These are phyloP conservation scores for Penicillium sp. DNA, from an alignment of 2,329 filamentous ascomycete species.

Conservation along the genomic window DNA sequence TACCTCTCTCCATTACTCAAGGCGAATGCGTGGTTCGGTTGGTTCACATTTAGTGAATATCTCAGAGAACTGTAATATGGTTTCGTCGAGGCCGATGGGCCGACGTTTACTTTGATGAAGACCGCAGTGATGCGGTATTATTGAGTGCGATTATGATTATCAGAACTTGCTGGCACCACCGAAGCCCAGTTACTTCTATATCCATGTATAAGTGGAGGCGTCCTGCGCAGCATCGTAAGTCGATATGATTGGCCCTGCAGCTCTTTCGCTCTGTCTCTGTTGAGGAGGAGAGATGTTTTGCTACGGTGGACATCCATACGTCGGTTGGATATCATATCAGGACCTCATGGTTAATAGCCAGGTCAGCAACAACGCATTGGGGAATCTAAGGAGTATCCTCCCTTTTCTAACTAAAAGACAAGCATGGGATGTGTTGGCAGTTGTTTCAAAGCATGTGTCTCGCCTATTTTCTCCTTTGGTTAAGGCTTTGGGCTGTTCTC, in stretches of 20 bases:
- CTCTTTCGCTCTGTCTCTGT: not conserved
- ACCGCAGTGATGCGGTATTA: rapidly evolving
- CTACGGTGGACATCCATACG: too few relatives aligned
- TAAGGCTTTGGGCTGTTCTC: not conserved
- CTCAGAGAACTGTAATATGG: not conserved
- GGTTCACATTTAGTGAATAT: not conserved
- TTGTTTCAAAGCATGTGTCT: not conserved
- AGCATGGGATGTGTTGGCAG: not conserved
- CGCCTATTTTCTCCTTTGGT: not conserved
- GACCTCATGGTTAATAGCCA: not conserved
- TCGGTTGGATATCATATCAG: not conserved
- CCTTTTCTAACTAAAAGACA: not conserved
- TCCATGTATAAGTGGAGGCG: not conserved
- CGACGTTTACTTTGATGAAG: too few relatives aligned
- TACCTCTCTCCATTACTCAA: too few relatives aligned
- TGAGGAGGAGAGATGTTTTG: not conserved
- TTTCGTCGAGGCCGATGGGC: not conserved
- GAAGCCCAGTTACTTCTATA: not conserved
- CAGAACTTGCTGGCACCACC: not conserved
- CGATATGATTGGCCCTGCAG: too few relatives aligned
- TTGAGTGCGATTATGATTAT: not conserved
- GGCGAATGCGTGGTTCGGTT: not conserved
- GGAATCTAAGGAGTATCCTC: too few relatives aligned
- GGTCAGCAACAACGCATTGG: not conserved
- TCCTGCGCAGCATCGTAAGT: not conserved